Conservation (phyloP, 1,284 basidiomycete genomes). For the Moesziomyces sp. region DNA sequence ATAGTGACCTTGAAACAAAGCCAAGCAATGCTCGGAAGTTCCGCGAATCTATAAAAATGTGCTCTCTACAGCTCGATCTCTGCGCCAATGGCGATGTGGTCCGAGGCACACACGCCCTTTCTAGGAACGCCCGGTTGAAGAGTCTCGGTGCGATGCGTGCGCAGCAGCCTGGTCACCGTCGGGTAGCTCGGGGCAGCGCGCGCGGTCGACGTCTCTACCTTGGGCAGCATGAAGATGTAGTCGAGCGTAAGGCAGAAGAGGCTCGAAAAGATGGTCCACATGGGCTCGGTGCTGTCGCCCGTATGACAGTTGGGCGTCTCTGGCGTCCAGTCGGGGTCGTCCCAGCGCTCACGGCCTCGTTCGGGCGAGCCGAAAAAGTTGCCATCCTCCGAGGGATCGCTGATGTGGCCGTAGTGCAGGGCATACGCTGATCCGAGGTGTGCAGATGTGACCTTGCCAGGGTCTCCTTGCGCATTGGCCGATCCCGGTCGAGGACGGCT, state of each 20-base stretch:
- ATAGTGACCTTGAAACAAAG: neutral
- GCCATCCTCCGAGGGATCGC: constrained; percentile 28
- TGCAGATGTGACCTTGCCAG: neutral
- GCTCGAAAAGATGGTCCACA: constrained; percentile 65
- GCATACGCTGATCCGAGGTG: constrained; percentile 62
- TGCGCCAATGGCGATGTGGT: constrained; percentile 81
- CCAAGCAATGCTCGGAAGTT: neutral
- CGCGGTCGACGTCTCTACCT: neutral
- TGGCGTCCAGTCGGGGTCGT: constrained; percentile 48
- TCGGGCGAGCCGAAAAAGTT: constrained; percentile 53
- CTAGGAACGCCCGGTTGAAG: constrained; percentile 82
- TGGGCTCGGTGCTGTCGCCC: constrained; percentile 57
- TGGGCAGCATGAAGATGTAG: constrained; percentile 79
- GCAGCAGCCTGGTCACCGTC: constrained; percentile 74
- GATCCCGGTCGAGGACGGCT: constrained; percentile 41
- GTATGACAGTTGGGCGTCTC: constrained; percentile 52
- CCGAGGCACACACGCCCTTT: constrained; percentile 82
- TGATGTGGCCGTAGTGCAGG: constrained; percentile 70
- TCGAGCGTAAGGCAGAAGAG: constrained; percentile 69
- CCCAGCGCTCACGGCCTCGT: constrained; percentile 57
- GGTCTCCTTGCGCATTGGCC: neutral
- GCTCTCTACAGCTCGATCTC: constrained; percentile 43
- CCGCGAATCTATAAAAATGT: neutral
- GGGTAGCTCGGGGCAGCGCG: constrained; percentile 53
- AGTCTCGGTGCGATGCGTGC: constrained; percentile 75